Evolutionary conservation across 2,329 filamentous ascomycete species (phyloP), one percentile per base, ranked within the genome.

Genomic region (Clonostachys byssicola): DNA sequence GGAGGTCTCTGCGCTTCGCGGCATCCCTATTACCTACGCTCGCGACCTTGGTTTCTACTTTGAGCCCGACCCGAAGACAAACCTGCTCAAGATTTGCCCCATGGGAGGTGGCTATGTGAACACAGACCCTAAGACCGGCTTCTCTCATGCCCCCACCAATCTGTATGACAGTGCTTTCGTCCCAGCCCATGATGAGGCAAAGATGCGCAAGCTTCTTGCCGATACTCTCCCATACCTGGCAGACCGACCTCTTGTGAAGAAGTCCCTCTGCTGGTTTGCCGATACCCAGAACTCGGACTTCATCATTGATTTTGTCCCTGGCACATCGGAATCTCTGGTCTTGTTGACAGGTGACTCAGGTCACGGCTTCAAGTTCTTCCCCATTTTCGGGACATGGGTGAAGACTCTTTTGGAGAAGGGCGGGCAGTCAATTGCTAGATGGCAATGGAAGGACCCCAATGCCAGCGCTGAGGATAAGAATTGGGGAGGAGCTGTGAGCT

Each of bases 41-140:
- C 73, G 81, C 3, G 81, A 85, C 50, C 63, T 85, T 0, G 81
- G 81, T 0, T 85, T 85, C 66, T 81, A 83, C 62, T 85, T 85
- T 48, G 82, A 86, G 59, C 81, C 82, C 0, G 81, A 85, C 52
- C 74, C 71, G 0, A 68, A 71, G 50, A 83, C 80, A 0, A 72
- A 74, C 18, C 59, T 83, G 5, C 62, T 85, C 40, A 85, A 86
- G 61, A 56, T 86, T 12, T 84, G 80, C 53, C 78, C 79, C 0
- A 71, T 78, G 59, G 79, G 79, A 2, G 77, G 72, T 1, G 82
- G 80, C 0, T 82, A 81, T 52, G 74, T 74, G 9, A 74, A 80
- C 49, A 65, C 58, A 4, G 46, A 56, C 16, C 41, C 61, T 43
- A 40, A 71, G 60, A 36, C 17, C 12, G 17, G 16, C 35, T 18